These are phyloP conservation scores for Dendrostoma leiphaemia DNA, from an alignment of 2,329 filamentous ascomycete species.

Conservation along the genomic window DNA sequence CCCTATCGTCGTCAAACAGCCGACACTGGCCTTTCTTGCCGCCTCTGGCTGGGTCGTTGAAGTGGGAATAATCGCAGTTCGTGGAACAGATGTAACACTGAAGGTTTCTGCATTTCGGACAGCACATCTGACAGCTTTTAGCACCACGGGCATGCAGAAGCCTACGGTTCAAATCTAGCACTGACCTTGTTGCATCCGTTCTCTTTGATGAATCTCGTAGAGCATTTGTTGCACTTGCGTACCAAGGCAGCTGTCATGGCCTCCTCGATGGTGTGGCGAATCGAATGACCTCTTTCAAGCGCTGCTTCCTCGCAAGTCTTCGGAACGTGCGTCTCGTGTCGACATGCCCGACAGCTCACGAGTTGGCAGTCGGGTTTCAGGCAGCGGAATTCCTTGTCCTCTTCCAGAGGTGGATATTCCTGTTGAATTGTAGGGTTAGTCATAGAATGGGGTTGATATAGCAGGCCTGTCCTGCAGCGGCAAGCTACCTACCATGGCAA, in stretches of 20 bases:
- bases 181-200: conserved; percentile 48
- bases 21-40: conserved; percentile 59
- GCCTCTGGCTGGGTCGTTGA: conserved; percentile 51
- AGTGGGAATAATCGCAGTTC: conserved; percentile 67
- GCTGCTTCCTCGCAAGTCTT: conserved; percentile 67
- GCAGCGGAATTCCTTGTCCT: conserved; percentile 73
- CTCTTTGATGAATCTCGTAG: conserved; percentile 73
- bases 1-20: conserved; percentile 57
- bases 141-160: neutral
- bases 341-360: conserved; percentile 67
- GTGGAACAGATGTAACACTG: conserved; percentile 73
- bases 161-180: neutral
- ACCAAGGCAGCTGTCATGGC: conserved; percentile 81
- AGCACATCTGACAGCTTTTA: conserved; percentile 75
- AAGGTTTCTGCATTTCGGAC: conserved; percentile 55
- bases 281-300: conserved; percentile 55
- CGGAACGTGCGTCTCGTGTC: conserved; percentile 67
- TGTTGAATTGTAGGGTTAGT: neutral
- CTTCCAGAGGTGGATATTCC: conserved; percentile 65
- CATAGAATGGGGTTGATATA: no score
- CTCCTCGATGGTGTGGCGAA: conserved; percentile 72
- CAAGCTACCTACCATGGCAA: conserved; percentile 51
- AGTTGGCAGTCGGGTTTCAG: conserved; percentile 62
- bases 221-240: conserved; percentile 67
- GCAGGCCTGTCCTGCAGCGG: no score